These are phyloP conservation scores for Barnettozyma vustinii DNA, from an alignment of 805 yeast genomes.

Conservation along the genomic window DNA sequence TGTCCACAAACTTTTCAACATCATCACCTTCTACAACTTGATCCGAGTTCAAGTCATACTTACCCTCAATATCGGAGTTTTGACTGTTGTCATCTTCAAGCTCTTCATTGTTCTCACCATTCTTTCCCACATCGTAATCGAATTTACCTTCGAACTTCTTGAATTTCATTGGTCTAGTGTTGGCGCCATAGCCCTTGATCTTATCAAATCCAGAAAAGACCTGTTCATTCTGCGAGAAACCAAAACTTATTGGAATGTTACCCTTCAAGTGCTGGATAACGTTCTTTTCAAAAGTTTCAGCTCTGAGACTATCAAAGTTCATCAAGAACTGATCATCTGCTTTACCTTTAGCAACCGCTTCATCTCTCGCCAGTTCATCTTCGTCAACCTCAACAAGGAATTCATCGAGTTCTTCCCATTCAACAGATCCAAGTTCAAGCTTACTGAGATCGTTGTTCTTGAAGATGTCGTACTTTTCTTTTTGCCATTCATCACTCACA, in stretches of 20 bases:
- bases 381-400: constrained; percentile 24
- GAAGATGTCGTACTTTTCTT: constrained; percentile 64
- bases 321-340: constrained; percentile 20
- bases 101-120: not conserved
- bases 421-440: constrained; percentile 47
- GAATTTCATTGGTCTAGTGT: constrained; percentile 18
- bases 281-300: constrained; percentile 19
- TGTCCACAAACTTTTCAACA: constrained; percentile 4
- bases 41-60: constrained; percentile 23
- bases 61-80: constrained; percentile 15
- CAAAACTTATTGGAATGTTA: constrained; percentile 17
- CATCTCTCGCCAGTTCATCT: constrained; percentile 11
- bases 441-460: constrained; percentile 67
- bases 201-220: constrained; percentile 19
- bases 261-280: constrained; percentile 16
- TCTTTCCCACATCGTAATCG: constrained; percentile 11
- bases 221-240: constrained; percentile 16
- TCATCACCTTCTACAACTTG: constrained; percentile 14
- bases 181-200: constrained; percentile 6
- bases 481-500: constrained; percentile 66
- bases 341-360: constrained; percentile 1
- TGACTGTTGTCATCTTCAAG: constrained; percentile 2
- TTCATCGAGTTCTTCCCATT: constrained; percentile 63
- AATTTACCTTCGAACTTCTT: constrained; percentile 14
- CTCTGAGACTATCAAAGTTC: constrained; percentile 14